Base-by-base conservation (phyloP, 495 filamentous ascomycete species). In the Daldinia bambusicola region DNA sequence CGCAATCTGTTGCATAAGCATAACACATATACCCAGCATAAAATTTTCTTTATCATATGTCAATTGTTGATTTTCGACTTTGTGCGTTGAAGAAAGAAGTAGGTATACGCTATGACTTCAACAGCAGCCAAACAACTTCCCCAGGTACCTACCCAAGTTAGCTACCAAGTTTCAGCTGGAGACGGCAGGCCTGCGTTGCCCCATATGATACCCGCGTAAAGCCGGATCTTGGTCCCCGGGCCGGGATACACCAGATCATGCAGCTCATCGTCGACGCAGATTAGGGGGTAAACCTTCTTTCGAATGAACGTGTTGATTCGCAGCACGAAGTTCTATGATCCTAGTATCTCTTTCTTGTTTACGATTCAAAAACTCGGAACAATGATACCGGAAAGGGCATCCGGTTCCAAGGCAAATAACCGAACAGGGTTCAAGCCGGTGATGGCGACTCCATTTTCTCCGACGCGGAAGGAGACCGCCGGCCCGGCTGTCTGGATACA, bases 351-450 rank as follows among this genome's bases (percentile, higher is more conserved):
- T 3, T 26, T 55, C 30, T 52, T 50, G 61, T 59, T 48, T 63
- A 52, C 7, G 8, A 13, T 40, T 12, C 43, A 12, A 16, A 4
- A 48, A 22, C 20, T 36, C 34, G 34, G 6, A 36, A 7, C 1
- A 10, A 8, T 7, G 43, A 12, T 16, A 12, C 43, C 43, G 43
- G 43, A 12, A 4, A n/a, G 0, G 1, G 1, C 48, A 14, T 67
- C 31, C 22, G 65, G 43, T 48, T 37, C 30, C 26, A 18, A 36
- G 12, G 18, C 34, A 45, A 13, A 34, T 36, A 36, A 31, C 31
- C 18, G 1, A 22, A 36, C 66, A 41, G 52, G 66, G 66, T 63
- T 36, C 13, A 69, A 31, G 66, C 43, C 36, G 34, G 32, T 30
- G 57, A 32, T 0, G 26, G 18, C 52, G 10, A 20, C 0, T 26